A percentile compares a stretch with the other conserved stretches of the same genome.
Conservation (phyloP, 2,329 filamentous ascomycete genomes). For the Acrodontium crateriforme region DNA sequence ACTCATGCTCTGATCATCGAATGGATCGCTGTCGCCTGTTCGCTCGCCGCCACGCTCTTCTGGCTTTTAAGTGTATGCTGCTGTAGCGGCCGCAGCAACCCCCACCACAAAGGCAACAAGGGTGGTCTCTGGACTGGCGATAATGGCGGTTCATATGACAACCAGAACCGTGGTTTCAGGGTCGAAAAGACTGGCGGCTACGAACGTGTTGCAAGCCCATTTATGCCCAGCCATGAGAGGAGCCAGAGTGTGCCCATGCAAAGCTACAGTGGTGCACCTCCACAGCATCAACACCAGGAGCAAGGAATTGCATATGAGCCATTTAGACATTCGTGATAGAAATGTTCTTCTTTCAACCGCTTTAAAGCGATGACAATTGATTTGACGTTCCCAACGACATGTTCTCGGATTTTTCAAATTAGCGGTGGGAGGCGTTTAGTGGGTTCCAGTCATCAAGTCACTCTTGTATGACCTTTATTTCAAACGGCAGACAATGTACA, state of each 20-base stretch:
- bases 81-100: conserved; percentile 55
- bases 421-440: no score
- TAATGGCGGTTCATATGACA: conserved; percentile 16
- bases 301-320: conserved; percentile 26
- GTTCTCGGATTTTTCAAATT: no score
- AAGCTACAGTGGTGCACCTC: conserved; percentile 9
- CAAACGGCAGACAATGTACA: no score
- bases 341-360: not conserved
- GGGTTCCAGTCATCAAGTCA: no score
- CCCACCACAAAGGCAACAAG: conserved; percentile 29
- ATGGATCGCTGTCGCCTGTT: conserved; percentile 71
- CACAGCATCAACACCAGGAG: conserved; percentile 11
- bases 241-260: conserved; percentile 18
- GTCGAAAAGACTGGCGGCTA: conserved; percentile 50
- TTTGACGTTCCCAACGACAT: no score
- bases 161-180: conserved; percentile 25
- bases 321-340: conserved; percentile 16
- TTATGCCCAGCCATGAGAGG: conserved; percentile 17
- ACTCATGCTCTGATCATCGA: conserved; percentile 54
- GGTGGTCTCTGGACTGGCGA: conserved; percentile 22
- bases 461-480: no score
- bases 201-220: conserved; percentile 37
- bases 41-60: conserved; percentile 65
- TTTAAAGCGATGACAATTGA: no score
- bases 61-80: conserved; percentile 89